Base-by-base conservation (phyloP, 345 rosid genomes). In the Melastoma malabathricum region DNA sequence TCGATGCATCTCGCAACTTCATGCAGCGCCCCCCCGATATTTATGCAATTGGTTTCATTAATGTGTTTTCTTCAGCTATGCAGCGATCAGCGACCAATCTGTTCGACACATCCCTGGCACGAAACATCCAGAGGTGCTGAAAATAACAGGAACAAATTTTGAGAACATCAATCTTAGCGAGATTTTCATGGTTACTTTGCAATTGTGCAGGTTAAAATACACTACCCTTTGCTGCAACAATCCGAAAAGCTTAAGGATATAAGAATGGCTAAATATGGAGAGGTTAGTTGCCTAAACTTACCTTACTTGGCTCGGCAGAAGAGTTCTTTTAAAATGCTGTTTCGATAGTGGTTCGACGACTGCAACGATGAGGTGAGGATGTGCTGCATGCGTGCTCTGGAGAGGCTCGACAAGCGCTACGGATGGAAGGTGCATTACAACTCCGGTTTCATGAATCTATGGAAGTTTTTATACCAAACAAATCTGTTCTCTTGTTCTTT, bases 281-380 rank as follows among this genome's bases (percentile, higher is more conserved):
- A 80, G 87, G 87, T 83, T 47, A 61, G 73, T 38, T 18, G 43
- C 52, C 12, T 34, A 8, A 15, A 46, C 51, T 16, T 34, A 2
- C 12, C 41, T 34, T 12, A 34, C 2, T 34, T 34, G 12, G 10
- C 41, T 34, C 12, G 12, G 9, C 41, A 34, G 41, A 34, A 34
- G 12, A 12, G 12, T 34, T 34, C 2, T 12, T 34, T 10, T 6
- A 34, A 34, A 65, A 66, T 70, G 58, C 69, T 60, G 52, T 62
- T 68, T 62, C 54, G 47, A 12, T 20, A 83, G 93, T 83, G 93
- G 93, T 83, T 83, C 59, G 54, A 76, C 46, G 83, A 83, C 57
- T 68, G 83, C 81, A 67, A 73, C 0, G 70, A 70, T 7, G 81
- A 80, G 0, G 61, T 83, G 43, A 67, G 70, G 66, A 15, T n/a